Evolutionary conservation across 306 rosid species (phyloP).

Genomic region (Hippophae tibetana): DNA sequence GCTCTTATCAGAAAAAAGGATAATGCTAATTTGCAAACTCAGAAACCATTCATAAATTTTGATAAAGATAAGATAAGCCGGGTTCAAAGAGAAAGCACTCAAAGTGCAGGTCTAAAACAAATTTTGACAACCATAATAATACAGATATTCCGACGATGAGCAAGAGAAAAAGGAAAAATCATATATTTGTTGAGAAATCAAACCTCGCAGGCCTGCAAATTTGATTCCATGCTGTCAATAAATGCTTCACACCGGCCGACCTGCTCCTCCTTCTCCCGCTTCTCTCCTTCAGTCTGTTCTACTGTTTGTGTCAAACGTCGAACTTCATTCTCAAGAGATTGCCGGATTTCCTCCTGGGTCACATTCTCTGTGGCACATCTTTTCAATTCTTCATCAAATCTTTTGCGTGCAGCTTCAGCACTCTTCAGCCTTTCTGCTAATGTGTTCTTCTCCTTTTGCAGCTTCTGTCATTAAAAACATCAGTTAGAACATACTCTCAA

Average conservation of each 20-base stretch:
- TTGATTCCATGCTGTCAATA: slow-evolving; percentile 96
- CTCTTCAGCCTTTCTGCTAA: slow-evolving; percentile 88
- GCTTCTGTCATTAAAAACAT: slow-evolving; percentile 51
- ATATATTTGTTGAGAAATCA: slow-evolving; percentile 13
- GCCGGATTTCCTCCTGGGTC: slow-evolving; percentile 81
- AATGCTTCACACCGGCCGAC: slow-evolving; percentile 92
- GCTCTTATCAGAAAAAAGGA: no score
- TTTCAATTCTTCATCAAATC: slow-evolving; percentile 96
- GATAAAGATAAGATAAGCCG: no score
- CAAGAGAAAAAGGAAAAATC: slow-evolving; percentile 7
- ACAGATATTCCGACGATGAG: neutral
- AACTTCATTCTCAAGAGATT: slow-evolving; percentile 95
- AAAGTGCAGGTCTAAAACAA: slow-evolving; percentile 5
- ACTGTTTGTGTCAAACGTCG: slow-evolving; percentile 83
- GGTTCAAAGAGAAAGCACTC: neutral
- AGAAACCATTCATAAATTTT: no score
- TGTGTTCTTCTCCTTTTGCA: slow-evolving; percentile 89
- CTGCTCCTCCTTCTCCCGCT: slow-evolving; percentile 93
- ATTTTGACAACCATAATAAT: neutral
- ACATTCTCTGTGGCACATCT: slow-evolving; percentile 86
- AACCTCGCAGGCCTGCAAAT: slow-evolving; percentile 97
- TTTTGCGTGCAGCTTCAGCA: slow-evolving; percentile 94
- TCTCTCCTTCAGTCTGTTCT: slow-evolving; percentile 93
- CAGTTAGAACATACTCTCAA: neutral
- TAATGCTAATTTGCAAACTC: no score